Percentiles rank a stretch among this genome's conserved stretches.
phyloP scores from a whole-genome alignment of 2,329 filamentous ascomycete species.

The Aspergillus tanneri region DNA sequence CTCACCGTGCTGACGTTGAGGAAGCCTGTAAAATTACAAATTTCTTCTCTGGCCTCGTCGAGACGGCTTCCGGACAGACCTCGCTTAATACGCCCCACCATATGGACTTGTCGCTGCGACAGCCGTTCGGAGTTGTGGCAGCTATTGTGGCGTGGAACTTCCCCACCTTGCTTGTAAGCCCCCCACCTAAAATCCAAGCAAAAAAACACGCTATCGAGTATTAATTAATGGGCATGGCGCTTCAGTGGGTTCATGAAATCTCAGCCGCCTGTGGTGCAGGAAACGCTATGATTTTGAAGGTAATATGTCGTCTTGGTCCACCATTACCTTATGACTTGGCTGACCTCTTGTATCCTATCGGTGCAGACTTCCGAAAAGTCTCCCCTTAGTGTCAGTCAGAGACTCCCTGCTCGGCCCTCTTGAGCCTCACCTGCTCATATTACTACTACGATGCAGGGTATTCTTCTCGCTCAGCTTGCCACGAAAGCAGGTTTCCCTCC shows the following conservation, averaged over 20 bases:
- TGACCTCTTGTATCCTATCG: no score
- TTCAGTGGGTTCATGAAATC: no score
- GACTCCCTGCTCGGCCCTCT: background rate
- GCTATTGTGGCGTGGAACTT: slow-evolving; percentile 60
- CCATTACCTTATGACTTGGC: no score
- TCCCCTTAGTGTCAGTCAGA: background rate
- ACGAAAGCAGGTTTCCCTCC: background rate
- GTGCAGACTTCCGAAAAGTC: background rate
- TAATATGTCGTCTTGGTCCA: no score
- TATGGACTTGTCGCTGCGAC: slow-evolving; percentile 29
- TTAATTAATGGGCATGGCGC: no score
- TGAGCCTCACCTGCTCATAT: background rate
- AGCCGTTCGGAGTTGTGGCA: slow-evolving; percentile 38
- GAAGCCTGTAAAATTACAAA: no score
- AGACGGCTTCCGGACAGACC: no score
- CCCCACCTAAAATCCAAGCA: no score
- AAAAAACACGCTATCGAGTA: no score
- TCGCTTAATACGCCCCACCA: slow-evolving; percentile 16
- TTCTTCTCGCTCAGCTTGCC: background rate
- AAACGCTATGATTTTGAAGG: background rate
- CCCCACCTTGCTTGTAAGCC: slow-evolving; percentile 26
- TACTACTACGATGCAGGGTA: background rate
- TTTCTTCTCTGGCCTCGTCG: no score
- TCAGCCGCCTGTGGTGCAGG: no score
- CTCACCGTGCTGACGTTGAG: no score